A percentile compares a stretch with the other conserved stretches of the same genome.
phyloP scores from a whole-genome alignment of 352 stramenopile genomes.

The Phytophthora idaei region DNA sequence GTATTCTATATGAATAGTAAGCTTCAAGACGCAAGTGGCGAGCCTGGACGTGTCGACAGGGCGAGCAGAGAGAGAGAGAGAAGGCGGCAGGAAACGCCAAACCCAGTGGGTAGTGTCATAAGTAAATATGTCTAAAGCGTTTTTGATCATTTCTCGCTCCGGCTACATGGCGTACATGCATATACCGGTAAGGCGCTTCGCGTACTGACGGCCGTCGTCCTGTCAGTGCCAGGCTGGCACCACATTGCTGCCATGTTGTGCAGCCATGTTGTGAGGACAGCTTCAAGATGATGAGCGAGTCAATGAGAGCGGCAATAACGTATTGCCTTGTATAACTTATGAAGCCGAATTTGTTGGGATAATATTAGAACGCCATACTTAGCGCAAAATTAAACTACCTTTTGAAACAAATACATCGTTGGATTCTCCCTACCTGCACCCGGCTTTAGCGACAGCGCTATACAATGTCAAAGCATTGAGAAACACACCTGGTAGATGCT shows the following conservation, averaged over 20 bases:
- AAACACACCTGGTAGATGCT: not conserved
- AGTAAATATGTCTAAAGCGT: constrained; percentile 35
- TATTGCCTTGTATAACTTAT: not conserved
- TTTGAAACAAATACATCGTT: not conserved
- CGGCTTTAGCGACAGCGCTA: constrained; percentile 1
- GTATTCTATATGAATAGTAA: constrained; percentile 41
- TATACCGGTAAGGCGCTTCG: not conserved
- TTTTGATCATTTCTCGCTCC: constrained; percentile 17
- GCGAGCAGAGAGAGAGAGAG: constrained; percentile 4
- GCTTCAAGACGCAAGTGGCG: constrained; percentile 21
- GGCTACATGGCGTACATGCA: not conserved
- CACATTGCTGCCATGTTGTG: not conserved
- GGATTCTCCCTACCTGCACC: constrained; percentile 11
- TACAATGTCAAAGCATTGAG: not conserved
- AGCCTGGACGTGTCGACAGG: not conserved
- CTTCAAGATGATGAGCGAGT: constrained; percentile 1
- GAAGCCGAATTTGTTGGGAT: not conserved
- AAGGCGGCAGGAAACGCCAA: constrained; percentile 6
- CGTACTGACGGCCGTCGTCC: not conserved
- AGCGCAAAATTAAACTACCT: not conserved
- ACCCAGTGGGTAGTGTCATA: constrained; percentile 33
- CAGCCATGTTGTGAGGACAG: not conserved
- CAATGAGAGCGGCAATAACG: not conserved
- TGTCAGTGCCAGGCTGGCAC: not conserved
- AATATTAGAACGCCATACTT: not conserved